phyloP scores from a whole-genome alignment of 2,329 filamentous ascomycete species.

The Microascus cirrosus region DNA sequence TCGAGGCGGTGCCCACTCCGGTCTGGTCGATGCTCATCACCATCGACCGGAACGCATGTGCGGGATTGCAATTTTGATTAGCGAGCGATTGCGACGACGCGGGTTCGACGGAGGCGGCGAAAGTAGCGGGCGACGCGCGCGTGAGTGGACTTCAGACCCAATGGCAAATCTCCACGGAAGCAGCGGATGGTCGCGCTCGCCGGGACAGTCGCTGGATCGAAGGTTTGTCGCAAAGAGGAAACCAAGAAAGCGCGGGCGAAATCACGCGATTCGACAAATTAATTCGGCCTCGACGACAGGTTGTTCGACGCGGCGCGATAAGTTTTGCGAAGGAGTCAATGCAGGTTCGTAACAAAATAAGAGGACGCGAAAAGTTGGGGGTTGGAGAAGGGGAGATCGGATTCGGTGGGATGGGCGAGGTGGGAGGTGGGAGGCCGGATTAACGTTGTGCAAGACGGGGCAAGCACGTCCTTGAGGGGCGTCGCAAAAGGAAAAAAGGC shows the following conservation, averaged over 20 bases:
- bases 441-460: constrained; percentile 4
- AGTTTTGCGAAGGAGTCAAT: constrained; percentile 1
- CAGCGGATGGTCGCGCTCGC: neutral
- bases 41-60: constrained; percentile 16
- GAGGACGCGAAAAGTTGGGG: constrained; percentile 3
- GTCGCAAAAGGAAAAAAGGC: constrained; percentile 3
- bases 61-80: constrained; percentile 7
- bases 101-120: neutral
- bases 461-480: neutral
- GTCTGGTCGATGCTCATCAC: constrained; percentile 17
- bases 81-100: neutral
- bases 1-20: constrained; percentile 12
- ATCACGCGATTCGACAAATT: neutral
- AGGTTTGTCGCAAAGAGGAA: neutral
- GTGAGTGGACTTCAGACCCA: neutral
- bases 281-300: neutral
- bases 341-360: constrained; percentile 1
- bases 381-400: constrained; percentile 1
- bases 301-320: constrained; percentile 4
- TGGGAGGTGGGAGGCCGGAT: constrained; percentile 1
- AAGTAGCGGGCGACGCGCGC: neutral
- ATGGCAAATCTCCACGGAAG: neutral
- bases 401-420: constrained; percentile 1
- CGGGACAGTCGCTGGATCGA: neutral
- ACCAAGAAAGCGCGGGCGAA: neutral